Percentiles rank a stretch among this genome's conserved stretches.
Conservation (phyloP, 2,329 filamentous ascomycete genomes). For the Xylaria multiplex region DNA sequence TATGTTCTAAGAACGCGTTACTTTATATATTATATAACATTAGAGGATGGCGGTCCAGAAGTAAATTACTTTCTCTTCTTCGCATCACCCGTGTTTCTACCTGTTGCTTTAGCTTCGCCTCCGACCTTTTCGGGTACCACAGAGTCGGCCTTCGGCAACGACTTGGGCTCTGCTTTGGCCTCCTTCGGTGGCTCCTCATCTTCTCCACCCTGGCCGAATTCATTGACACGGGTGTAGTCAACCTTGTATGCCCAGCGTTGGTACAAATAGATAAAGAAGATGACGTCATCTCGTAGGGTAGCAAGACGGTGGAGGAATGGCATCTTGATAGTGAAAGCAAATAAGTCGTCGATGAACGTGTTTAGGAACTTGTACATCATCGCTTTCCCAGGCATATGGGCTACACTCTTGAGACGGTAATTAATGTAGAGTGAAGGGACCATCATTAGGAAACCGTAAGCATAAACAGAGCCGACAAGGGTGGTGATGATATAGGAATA, state of each 20-base stretch:
- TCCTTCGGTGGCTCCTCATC: slow-evolving; percentile 66
- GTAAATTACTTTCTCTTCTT: slow-evolving; percentile 58
- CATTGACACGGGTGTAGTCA: slow-evolving; percentile 92
- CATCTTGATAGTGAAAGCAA: slow-evolving; percentile 99
- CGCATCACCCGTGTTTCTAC: slow-evolving; percentile 59
- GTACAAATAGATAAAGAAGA: slow-evolving; percentile 98
- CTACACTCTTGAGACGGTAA: slow-evolving; percentile 93
- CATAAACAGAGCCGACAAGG: slow-evolving; percentile 94
- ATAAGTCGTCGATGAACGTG: slow-evolving; percentile 98
- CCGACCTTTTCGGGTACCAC: slow-evolving; percentile 47
- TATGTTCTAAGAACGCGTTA: slow-evolving; percentile 15
- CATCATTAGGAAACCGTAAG: slow-evolving; percentile 99
- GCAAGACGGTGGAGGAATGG: slow-evolving; percentile 90
- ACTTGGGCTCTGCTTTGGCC: slow-evolving; percentile 53
- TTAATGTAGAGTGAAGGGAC: slow-evolving; percentile 98
- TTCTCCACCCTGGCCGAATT: slow-evolving; percentile 99
- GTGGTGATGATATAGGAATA: slow-evolving; percentile 96
- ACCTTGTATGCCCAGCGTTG: slow-evolving; percentile 92
- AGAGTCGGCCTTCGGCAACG: slow-evolving; percentile 44
- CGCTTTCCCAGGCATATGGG: slow-evolving; percentile 95
- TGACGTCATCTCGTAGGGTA: slow-evolving; percentile 92
- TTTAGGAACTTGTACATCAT: slow-evolving; percentile 99
- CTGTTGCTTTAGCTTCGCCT: slow-evolving; percentile 59
- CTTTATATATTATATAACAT: slow-evolving; percentile 14
- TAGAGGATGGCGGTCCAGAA: not conserved